phyloP scores from a whole-genome alignment of 2,329 filamentous ascomycete species.

The Colletotrichum musae region DNA sequence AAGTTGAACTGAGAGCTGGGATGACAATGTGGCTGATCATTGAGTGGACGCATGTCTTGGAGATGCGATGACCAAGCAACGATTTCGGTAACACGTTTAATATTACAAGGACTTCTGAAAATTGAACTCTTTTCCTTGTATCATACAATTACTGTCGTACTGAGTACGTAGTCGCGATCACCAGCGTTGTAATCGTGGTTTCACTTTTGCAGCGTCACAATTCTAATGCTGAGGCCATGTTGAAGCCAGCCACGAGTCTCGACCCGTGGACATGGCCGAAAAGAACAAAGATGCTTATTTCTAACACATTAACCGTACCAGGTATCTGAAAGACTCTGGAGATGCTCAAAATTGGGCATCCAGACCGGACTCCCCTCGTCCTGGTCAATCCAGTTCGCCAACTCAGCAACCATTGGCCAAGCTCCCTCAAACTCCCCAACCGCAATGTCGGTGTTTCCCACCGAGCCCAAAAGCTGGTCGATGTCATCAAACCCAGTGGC shows the following conservation, averaged over 20 bases:
- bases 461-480: background rate
- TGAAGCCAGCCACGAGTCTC: too few species aligned
- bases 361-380: conserved; percentile 46
- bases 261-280: too few species aligned
- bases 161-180: too few species aligned
- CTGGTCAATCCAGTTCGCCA: conserved; percentile 51
- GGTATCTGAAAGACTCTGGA: conserved; percentile 46
- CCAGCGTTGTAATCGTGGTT: too few species aligned
- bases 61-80: background rate
- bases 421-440: conserved; percentile 40
- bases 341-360: conserved; percentile 50
- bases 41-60: background rate
- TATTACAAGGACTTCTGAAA: too few species aligned
- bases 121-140: too few species aligned
- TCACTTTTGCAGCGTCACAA: too few species aligned
- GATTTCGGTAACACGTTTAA: too few species aligned
- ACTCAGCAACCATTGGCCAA: conserved; percentile 48
- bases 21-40: too few species aligned
- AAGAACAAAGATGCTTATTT: too few species aligned
- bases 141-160: too few species aligned
- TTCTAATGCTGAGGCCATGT: too few species aligned
- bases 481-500: background rate
- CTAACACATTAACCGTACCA: background rate
- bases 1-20: background rate
- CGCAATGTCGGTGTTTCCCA: background rate